Evolutionary conservation across 2,329 filamentous ascomycete genomes (phyloP).

Genomic region (Colletotrichum sp.): DNA sequence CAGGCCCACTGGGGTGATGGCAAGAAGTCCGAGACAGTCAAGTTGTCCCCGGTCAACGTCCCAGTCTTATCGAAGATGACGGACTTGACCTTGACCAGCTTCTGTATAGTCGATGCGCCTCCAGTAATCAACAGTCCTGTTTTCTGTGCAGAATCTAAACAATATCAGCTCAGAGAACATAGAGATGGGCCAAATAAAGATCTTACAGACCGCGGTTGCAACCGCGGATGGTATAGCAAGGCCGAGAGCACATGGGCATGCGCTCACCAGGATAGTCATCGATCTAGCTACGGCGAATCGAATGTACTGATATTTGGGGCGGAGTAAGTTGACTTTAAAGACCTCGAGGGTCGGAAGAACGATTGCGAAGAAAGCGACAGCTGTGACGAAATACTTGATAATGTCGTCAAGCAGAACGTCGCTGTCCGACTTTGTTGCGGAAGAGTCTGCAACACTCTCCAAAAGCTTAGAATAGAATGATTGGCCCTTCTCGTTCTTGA

Average conservation of each 20-base stretch:
- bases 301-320: background rate
- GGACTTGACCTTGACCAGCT: background rate
- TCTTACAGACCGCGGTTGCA: background rate
- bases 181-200: background rate
- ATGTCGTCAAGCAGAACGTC: background rate
- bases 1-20: background rate
- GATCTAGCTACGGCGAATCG: background rate
- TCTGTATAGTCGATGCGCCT: background rate
- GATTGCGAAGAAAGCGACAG: background rate
- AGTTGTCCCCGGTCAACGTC: background rate
- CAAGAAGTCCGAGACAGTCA: background rate
- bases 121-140: background rate
- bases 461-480: background rate
- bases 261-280: background rate
- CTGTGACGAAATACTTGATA: background rate
- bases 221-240: background rate
- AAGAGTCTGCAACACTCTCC: background rate
- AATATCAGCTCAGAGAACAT: background rate
- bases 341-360: background rate
- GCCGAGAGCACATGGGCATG: background rate
- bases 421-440: background rate
- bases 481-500: background rate
- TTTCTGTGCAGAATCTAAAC: background rate
- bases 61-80: background rate
- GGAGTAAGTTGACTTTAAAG: background rate